These are phyloP conservation scores for Botrytis sinoallii DNA, from an alignment of 2,329 filamentous ascomycete species.

Conservation along the genomic window DNA sequence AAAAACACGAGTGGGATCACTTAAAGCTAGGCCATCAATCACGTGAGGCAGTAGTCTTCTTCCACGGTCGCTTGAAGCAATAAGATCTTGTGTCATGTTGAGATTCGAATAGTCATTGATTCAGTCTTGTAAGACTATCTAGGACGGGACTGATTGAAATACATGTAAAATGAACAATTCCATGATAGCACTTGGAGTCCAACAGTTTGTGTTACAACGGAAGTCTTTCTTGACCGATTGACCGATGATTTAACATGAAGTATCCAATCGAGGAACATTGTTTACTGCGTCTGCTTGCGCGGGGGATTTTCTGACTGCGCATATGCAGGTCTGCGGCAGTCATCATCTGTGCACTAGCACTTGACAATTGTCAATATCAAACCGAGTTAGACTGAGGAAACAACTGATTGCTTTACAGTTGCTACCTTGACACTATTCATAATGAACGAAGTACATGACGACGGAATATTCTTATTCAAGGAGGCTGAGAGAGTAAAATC, in stretches of 20 bases:
- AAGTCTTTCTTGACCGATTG: background rate
- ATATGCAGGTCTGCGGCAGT: background rate
- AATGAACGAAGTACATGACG: background rate
- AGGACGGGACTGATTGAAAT: background rate
- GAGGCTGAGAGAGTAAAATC: too few relatives aligned
- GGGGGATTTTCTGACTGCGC: background rate
- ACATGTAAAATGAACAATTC: background rate
- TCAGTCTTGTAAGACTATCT: background rate
- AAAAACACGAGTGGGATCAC: background rate
- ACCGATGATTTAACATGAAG: background rate
- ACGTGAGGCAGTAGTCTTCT: background rate
- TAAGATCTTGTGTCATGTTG: background rate
- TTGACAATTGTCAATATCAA: background rate
- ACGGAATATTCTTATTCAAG: too few relatives aligned
- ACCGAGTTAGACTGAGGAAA: background rate
- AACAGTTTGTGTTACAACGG: background rate
- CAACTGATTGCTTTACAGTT: background rate
- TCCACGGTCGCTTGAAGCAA: background rate
- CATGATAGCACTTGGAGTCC: background rate
- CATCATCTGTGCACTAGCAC: background rate
- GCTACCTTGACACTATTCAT: background rate
- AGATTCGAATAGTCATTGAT: background rate
- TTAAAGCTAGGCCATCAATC: background rate
- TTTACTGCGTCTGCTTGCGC: background rate
- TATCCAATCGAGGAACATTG: background rate